Evolutionary conservation across 176 grass and related monocot genomes (phyloP).

Genomic region (Dendrocalamus sinicus): DNA sequence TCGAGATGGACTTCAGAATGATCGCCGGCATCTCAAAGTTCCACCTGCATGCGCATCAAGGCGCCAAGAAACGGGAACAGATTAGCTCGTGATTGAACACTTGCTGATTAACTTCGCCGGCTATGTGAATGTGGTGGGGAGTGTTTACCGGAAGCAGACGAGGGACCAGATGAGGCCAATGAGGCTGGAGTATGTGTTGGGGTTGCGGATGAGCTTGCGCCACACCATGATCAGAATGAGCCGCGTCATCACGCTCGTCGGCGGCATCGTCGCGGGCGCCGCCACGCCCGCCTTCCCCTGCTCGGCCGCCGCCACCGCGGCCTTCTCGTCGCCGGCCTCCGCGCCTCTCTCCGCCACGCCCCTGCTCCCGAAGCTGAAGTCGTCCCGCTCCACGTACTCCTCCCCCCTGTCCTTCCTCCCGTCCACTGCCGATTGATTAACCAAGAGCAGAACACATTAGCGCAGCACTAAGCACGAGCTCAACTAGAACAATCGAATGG

Average conservation of each 20-base stretch:
- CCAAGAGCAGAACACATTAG: neutral
- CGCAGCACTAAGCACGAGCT: neutral
- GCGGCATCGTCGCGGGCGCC: conserved; percentile 67
- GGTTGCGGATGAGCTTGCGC: conserved; percentile 99
- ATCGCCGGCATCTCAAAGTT: conserved; percentile 93
- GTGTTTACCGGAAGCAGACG: conserved; percentile 76
- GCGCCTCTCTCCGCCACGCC: conserved; percentile 54
- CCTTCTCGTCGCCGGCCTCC: conserved; percentile 76
- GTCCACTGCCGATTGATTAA: conserved; percentile 51
- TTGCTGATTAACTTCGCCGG: neutral
- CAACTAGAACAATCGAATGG: neutral
- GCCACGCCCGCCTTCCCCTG: conserved; percentile 25
- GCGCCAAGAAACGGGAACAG: neutral
- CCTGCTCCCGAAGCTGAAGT: conserved; percentile 88
- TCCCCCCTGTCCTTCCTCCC: conserved; percentile 64
- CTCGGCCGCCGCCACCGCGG: neutral
- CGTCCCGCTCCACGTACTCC: conserved; percentile 67
- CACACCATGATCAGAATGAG: conserved; percentile 99
- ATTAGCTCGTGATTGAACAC: neutral
- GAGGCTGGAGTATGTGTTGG: conserved; percentile 97
- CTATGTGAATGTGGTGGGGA: neutral
- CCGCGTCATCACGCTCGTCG: conserved; percentile 94
- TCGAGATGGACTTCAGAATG: conserved; percentile 82
- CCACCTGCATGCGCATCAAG: conserved; percentile 54
- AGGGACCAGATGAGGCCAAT: conserved; percentile 95